Conservation (phyloP, 345 rosid species). For the Citrus hindsii region DNA sequence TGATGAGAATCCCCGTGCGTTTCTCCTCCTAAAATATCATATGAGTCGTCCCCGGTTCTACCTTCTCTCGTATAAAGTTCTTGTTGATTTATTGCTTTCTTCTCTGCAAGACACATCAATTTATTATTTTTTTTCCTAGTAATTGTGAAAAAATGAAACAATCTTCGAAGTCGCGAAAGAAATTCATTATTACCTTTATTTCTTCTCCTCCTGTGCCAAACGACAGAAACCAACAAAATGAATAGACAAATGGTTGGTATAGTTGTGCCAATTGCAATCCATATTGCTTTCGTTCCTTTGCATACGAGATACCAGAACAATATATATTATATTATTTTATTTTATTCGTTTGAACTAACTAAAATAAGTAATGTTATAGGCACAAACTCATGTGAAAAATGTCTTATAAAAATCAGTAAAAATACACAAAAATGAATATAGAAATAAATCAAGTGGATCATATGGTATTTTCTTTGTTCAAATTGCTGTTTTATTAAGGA, state of each 20-base stretch:
- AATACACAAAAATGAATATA: no score
- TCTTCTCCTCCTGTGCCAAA: neutral
- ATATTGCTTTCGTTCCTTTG: neutral
- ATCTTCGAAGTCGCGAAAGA: no score
- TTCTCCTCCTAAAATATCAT: neutral
- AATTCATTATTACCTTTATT: neutral
- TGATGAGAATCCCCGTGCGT: neutral
- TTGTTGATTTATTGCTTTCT: neutral
- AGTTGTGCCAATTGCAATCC: constrained; percentile 11
- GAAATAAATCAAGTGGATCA: no score
- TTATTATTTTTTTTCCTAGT: no score
- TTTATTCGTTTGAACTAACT: no score
- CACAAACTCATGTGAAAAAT: no score
- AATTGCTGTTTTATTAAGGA: no score
- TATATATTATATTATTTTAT: no score
- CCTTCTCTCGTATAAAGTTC: neutral
- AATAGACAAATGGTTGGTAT: neutral
- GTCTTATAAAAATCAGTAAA: no score
- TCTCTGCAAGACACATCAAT: neutral
- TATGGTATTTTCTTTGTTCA: no score
- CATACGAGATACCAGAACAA: neutral
- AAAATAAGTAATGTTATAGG: no score
- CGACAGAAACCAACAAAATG: neutral
- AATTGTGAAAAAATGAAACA: neutral
- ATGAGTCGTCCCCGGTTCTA: neutral